A percentile compares a stretch with the other conserved stretches of the same genome.
Conservation (phyloP, 208 protist genomes). For the Leishmania tropica region DNA sequence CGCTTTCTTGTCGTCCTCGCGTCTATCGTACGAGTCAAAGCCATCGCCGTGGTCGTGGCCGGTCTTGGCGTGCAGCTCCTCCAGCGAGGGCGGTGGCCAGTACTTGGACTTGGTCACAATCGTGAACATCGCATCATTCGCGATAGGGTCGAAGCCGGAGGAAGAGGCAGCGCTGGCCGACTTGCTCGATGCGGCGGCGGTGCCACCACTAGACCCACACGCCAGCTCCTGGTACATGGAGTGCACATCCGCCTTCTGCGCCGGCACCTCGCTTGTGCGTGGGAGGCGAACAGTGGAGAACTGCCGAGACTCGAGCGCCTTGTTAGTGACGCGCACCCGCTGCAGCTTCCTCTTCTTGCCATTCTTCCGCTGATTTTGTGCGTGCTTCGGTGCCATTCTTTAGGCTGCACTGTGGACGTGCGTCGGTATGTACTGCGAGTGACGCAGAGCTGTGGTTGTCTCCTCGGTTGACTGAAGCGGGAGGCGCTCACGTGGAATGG, state of each 20-base stretch:
- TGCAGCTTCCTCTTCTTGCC: conserved; percentile 49
- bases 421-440: not conserved
- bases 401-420: not conserved
- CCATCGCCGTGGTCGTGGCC: conserved; percentile 59
- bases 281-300: conserved; percentile 81
- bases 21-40: conserved; percentile 83
- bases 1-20: conserved; percentile 65
- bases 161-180: not conserved
- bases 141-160: conserved; percentile 73
- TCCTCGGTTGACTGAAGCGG: not conserved
- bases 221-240: conserved; percentile 39
- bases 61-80: conserved; percentile 53
- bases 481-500: not conserved
- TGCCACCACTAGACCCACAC: not conserved
- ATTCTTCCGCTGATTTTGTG: conserved; percentile 14
- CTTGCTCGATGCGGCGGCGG: not conserved
- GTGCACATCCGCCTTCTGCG: conserved; percentile 53
- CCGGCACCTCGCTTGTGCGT: conserved; percentile 47
- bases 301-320: conserved; percentile 68
- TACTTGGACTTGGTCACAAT: conserved; percentile 63
- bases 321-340: conserved; percentile 80
- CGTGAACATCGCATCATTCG: conserved; percentile 73
- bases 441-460: not conserved
- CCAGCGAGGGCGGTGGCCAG: conserved; percentile 74
- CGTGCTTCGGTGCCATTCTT: conserved; percentile 22